Percentiles rank a stretch among this genome's conserved stretches.
Evolutionary conservation across 2,329 filamentous ascomycete genomes (phyloP).

Genomic region (Cordyceps farinosa): DNA sequence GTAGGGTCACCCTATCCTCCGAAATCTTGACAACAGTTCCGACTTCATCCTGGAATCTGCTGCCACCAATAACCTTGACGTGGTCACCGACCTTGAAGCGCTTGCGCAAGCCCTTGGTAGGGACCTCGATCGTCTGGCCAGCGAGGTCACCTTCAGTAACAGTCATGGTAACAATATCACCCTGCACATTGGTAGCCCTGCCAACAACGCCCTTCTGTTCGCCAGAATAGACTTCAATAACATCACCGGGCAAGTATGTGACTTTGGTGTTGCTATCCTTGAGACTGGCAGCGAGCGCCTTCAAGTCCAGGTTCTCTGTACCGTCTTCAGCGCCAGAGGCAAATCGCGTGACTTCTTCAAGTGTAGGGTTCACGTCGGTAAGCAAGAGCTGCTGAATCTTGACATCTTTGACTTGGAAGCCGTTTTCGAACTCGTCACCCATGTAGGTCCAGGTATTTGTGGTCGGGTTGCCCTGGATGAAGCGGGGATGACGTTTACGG

Average conservation of each 20-base stretch:
- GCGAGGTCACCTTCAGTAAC: slow-evolving; percentile 78
- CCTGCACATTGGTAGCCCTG: slow-evolving; percentile 78
- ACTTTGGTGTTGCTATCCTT: slow-evolving; percentile 79
- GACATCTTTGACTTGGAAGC: slow-evolving; percentile 90
- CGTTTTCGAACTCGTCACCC: slow-evolving; percentile 85
- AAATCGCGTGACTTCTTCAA: slow-evolving; percentile 96
- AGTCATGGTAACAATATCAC: slow-evolving; percentile 85
- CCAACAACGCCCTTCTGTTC: slow-evolving; percentile 91
- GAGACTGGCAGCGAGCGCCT: slow-evolving; percentile 83
- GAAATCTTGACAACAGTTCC: slow-evolving; percentile 95
- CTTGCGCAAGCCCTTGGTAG: slow-evolving; percentile 87
- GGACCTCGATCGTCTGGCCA: slow-evolving; percentile 87
- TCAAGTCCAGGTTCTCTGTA: slow-evolving; percentile 87
- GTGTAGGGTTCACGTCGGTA: slow-evolving; percentile 84
- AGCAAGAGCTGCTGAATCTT: slow-evolving; percentile 83
- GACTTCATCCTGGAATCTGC: slow-evolving; percentile 89
- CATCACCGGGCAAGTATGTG: slow-evolving; percentile 85
- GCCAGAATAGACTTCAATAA: slow-evolving; percentile 94
- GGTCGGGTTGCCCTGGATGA: slow-evolving; percentile 64
- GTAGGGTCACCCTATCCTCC: slow-evolving; percentile 85
- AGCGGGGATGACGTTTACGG: slow-evolving; percentile 73
- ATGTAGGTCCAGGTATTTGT: slow-evolving; percentile 81
- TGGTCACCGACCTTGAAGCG: slow-evolving; percentile 91
- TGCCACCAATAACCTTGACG: slow-evolving; percentile 96
- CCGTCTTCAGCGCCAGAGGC: slow-evolving; percentile 85